phyloP scores from a whole-genome alignment of 2,329 filamentous ascomycete genomes.

The Rhytidhysteron rufulum region DNA sequence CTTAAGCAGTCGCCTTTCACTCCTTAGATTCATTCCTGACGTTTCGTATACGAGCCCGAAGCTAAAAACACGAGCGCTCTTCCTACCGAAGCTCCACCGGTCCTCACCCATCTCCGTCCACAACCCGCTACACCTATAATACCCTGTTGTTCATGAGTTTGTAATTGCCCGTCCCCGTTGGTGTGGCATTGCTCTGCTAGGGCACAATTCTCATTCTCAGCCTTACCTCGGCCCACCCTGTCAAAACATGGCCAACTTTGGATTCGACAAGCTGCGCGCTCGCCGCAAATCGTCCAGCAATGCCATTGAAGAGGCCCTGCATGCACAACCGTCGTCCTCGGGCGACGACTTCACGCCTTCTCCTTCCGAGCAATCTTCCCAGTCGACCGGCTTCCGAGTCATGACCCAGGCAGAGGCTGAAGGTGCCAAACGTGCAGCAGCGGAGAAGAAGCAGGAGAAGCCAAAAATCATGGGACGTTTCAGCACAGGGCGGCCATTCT shows the following conservation, averaged over 20 bases:
- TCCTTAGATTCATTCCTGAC: not conserved
- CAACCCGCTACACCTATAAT: too few relatives aligned
- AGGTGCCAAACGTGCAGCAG: constrained; percentile 25
- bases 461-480: constrained; percentile 29
- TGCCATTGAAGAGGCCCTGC: constrained; percentile 22
- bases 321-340: not conserved
- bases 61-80: too few relatives aligned
- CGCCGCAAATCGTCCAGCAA: constrained; percentile 37
- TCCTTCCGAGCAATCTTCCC: constrained; percentile 11
- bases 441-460: constrained; percentile 18
- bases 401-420: constrained; percentile 18
- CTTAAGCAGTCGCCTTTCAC: too few relatives aligned
- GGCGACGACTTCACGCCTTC: constrained; percentile 11
- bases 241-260: constrained; percentile 20
- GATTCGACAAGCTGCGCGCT: constrained; percentile 27
- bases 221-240: constrained; percentile 1
- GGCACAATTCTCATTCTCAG: not conserved
- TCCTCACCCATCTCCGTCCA: too few relatives aligned
- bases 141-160: too few relatives aligned
- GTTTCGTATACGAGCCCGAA: too few relatives aligned
- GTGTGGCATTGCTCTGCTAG: not conserved
- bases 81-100: too few relatives aligned
- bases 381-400: constrained; percentile 30
- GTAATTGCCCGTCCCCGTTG: too few relatives aligned
- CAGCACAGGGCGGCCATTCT: constrained; percentile 22